Evolutionary conservation across 148 eudicot species (phyloP).

Genomic region (Gaultheria prostrata): DNA sequence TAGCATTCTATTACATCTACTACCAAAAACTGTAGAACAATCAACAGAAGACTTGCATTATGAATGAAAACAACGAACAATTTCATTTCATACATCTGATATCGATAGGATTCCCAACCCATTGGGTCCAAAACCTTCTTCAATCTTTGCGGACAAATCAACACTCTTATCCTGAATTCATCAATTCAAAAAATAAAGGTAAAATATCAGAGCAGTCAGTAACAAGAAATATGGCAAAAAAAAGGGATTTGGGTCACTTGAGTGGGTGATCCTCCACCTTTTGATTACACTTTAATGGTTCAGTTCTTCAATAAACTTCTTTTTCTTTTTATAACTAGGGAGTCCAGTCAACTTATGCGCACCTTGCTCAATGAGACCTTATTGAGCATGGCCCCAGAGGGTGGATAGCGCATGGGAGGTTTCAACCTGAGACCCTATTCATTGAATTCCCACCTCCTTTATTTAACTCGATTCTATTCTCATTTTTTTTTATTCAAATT

Average conservation of each 20-base stretch:
- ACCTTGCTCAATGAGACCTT: too few relatives aligned
- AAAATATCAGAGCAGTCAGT: background rate
- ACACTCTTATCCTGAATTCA: constrained; percentile 47
- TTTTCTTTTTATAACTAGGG: too few relatives aligned
- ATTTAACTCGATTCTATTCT: too few relatives aligned
- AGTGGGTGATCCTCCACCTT: background rate
- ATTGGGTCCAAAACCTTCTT: constrained; percentile 81
- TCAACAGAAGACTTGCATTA: background rate
- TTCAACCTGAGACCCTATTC: too few relatives aligned
- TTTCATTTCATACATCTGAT: constrained; percentile 50
- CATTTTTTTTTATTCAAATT: too few relatives aligned
- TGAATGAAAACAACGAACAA: background rate
- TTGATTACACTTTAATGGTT: background rate
- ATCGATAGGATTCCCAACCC: constrained; percentile 84
- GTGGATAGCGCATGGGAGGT: too few relatives aligned
- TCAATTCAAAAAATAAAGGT: constrained; percentile 7
- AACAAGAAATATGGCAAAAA: background rate
- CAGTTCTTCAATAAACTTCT: background rate
- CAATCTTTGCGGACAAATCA: constrained; percentile 69
- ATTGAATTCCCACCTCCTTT: too few relatives aligned
- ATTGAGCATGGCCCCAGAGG: too few relatives aligned
- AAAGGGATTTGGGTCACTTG: background rate
- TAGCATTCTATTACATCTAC: background rate
- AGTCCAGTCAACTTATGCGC: too few relatives aligned
- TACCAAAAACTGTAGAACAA: background rate